phyloP scores from a whole-genome alignment of 352 stramenopile genomes.

The Globisporangium mamillatum region DNA sequence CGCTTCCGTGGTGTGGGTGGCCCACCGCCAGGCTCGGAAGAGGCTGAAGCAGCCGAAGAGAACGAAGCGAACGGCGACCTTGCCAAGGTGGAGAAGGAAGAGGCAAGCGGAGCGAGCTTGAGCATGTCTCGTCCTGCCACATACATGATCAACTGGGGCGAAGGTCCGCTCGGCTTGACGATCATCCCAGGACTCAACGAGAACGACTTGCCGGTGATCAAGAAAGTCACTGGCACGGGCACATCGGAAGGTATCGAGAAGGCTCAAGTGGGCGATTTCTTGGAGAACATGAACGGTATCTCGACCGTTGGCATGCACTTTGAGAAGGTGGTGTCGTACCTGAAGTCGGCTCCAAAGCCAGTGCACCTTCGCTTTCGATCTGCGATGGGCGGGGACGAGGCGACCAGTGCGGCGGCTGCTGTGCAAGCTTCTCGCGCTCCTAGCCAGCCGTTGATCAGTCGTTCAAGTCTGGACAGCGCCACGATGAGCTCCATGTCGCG shows the following conservation, averaged over 20 bases:
- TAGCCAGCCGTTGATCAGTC: conserved; percentile 14
- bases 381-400: conserved; percentile 34
- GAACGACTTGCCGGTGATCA: conserved; percentile 80
- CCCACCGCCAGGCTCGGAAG: conserved; percentile 29
- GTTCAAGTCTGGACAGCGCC: conserved; percentile 12
- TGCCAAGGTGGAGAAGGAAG: conserved; percentile 27
- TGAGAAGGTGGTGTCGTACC: conserved; percentile 76
- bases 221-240: conserved; percentile 84
- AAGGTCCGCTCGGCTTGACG: conserved; percentile 77
- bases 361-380: conserved; percentile 70
- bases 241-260: conserved; percentile 77
- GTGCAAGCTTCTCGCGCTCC: conserved; percentile 19
- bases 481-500: conserved; percentile 8
- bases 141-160: conserved; percentile 78
- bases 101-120: conserved; percentile 23
- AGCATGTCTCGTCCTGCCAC: conserved; percentile 62
- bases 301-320: conserved; percentile 67
- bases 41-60: conserved; percentile 17
- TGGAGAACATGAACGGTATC: conserved; percentile 83
- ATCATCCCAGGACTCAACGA: conserved; percentile 85
- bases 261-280: conserved; percentile 75
- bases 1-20: conserved; percentile 82
- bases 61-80: conserved; percentile 20
- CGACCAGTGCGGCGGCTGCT: conserved; percentile 17
- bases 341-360: conserved; percentile 80